Percentiles rank a stretch among this genome's conserved stretches.
Conservation (phyloP, 169 alveolate genomes). For the Fabrea salina region DNA sequence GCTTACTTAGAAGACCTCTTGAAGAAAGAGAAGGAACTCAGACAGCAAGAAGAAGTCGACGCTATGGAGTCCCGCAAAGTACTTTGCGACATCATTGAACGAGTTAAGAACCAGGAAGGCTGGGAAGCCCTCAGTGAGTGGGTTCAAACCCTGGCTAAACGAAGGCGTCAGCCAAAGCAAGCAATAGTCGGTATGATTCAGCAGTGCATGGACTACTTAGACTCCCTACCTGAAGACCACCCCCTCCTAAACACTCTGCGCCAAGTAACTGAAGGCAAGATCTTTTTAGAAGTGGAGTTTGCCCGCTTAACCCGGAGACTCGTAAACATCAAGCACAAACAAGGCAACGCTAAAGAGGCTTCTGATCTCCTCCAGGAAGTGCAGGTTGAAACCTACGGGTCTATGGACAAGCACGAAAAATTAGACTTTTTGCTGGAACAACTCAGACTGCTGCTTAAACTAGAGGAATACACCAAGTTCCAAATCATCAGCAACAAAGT, state of each 20-base stretch:
- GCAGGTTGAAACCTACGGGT: slow-evolving; percentile 73
- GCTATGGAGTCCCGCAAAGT: slow-evolving; percentile 26
- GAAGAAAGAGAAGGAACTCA: slow-evolving; percentile 17
- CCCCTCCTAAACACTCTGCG: slow-evolving; percentile 45
- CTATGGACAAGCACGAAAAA: slow-evolving; percentile 60
- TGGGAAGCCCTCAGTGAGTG: slow-evolving; percentile 43
- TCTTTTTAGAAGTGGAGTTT: slow-evolving; percentile 65
- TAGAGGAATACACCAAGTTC: slow-evolving; percentile 55
- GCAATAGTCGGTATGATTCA: slow-evolving; percentile 62
- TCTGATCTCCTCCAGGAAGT: slow-evolving; percentile 63
- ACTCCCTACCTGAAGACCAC: slow-evolving; percentile 43
- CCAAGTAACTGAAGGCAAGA: slow-evolving; percentile 68
- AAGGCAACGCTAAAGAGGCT: slow-evolving; percentile 59
- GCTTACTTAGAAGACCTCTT: slow-evolving; percentile 18
- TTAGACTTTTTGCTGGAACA: slow-evolving; percentile 62
- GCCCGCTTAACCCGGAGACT: slow-evolving; percentile 49
- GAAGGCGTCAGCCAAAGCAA: slow-evolving; percentile 66
- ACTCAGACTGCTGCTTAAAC: slow-evolving; percentile 50
- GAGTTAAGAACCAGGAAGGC: slow-evolving; percentile 35
- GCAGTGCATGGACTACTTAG: slow-evolving; percentile 41
- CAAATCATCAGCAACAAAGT: slow-evolving; percentile 60
- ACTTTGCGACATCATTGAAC: slow-evolving; percentile 11
- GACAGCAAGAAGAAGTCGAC: slow-evolving; percentile 30
- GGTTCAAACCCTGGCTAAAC: slow-evolving; percentile 42
- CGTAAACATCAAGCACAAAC: slow-evolving; percentile 50